Conservation (phyloP, 78 protist genomes). For the Dictyostelium brefeldianum region DNA sequence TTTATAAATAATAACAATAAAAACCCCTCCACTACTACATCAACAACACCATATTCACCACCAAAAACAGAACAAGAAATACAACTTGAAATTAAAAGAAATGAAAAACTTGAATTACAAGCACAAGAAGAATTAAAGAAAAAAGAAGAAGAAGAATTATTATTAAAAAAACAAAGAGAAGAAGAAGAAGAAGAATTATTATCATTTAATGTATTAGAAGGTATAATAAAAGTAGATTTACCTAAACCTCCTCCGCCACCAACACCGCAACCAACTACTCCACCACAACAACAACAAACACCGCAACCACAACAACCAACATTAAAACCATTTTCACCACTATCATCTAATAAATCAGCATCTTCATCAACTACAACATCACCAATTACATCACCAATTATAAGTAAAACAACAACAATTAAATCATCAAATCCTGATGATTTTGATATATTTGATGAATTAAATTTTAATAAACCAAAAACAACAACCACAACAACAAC, state of each 20-base stretch:
- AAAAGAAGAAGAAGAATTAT: conserved; percentile 1
- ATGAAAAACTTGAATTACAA: background rate
- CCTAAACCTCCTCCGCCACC: background rate
- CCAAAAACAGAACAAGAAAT: background rate
- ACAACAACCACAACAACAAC: background rate
- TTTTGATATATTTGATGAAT: background rate
- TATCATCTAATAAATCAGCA: background rate
- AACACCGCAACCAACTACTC: background rate
- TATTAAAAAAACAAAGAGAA: background rate
- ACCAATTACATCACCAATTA: background rate
- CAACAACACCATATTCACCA: background rate
- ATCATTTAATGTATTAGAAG: background rate
- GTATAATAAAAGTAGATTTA: background rate
- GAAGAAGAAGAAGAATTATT: conserved; percentile 23
- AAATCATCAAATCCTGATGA: background rate
- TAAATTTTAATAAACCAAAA: too few relatives aligned
- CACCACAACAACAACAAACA: background rate
- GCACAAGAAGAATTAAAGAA: background rate
- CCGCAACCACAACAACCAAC: background rate
- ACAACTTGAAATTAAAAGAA: background rate
- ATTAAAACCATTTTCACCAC: background rate
- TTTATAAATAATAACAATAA: background rate
- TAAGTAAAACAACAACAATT: background rate
- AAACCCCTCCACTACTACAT: background rate
- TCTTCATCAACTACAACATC: background rate